Evolutionary conservation across 2,329 filamentous ascomycete species (phyloP), one percentile per base, ranked within the genome.

Genomic region (Diaporthe longicolla): DNA sequence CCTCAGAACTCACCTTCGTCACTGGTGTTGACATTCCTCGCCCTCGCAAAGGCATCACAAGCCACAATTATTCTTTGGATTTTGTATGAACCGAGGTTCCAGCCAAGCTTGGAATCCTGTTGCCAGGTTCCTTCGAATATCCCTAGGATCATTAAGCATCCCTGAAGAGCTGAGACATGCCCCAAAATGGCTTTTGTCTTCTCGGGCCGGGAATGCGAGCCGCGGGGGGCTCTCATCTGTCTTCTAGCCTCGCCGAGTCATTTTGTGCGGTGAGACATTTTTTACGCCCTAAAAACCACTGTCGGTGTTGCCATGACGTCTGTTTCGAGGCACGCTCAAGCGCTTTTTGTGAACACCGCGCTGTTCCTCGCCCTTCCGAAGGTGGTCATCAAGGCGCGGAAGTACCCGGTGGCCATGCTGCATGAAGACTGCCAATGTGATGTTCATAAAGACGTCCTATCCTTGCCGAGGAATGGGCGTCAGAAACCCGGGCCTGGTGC

Each of bases 111-210:
- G 21, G 54, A 57, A 57, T 26, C 19, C 40, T 17, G 6, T 63
- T n/a, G 17, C 24, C 59, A n/a, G 24, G 26, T 63, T 40, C 37
- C 37, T 40, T 45, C 24, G 37, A 43, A 45, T n/a, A 43, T 43
- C 37, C 58, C 37, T 61, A 48, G 40, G 40, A 9, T 65, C 17
- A 2, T 24, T 43, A 48, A 65, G 61, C 61, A 65, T 50, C 61
- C 61, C 61, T 65, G 61, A 29, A 32, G 29, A 52, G 52, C 10
- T 66, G 43, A 52, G 17, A 50, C 61, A 52, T 37, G 19, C 24
- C 29, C 59, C 26, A 29, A 21, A 45, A 43, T 63, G 59, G 37
- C n/a, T 48, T 19, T 21, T 32, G 26, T 57, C 40, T 45, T 32
- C 61, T 24, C 19, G 17, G 21, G 13, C 26, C 29, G 45, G 61